Conservation (phyloP, 371 early-diverging fungal species). For the Rhizopus arrhizus region DNA sequence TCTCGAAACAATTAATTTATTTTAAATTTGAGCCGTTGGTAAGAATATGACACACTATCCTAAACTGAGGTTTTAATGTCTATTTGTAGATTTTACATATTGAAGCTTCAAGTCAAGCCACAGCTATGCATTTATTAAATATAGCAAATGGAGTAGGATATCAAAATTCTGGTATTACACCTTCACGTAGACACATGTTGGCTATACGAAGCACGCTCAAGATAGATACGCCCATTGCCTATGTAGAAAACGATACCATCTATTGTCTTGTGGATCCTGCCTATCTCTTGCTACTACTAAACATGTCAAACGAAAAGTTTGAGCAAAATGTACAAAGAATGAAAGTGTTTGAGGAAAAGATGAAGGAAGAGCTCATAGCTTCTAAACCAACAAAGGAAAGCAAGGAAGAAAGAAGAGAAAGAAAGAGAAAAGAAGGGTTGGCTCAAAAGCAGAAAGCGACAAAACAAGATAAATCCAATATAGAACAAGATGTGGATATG, state of each 20-base stretch:
- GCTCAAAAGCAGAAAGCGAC: not conserved
- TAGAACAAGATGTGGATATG: not conserved
- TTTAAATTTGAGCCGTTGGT: slow-evolving; percentile 73
- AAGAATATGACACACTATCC: slow-evolving; percentile 9
- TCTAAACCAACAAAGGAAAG: slow-evolving; percentile 35
- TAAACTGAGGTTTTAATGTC: not conserved
- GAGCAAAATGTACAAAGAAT: slow-evolving; percentile 52
- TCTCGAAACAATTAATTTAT: slow-evolving; percentile 43
- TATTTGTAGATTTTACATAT: slow-evolving; percentile 59
- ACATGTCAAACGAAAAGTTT: slow-evolving; percentile 60
- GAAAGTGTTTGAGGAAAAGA: slow-evolving; percentile 46
- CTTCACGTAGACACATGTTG: slow-evolving; percentile 63
- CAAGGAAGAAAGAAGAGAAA: slow-evolving; percentile 59
- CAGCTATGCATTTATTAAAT: slow-evolving; percentile 57
- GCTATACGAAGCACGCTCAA: slow-evolving; percentile 65
- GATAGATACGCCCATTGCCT: slow-evolving; percentile 64
- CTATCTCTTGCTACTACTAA: slow-evolving; percentile 48
- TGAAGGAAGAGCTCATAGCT: slow-evolving; percentile 31
- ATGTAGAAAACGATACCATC: slow-evolving; percentile 43
- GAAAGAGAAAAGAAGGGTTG: slow-evolving; percentile 58
- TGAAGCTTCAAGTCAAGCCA: slow-evolving; percentile 55
- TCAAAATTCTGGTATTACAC: slow-evolving; percentile 66
- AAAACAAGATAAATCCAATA: not conserved
- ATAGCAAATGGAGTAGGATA: slow-evolving; percentile 60
- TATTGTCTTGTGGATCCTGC: slow-evolving; percentile 50